These are phyloP conservation scores for Alternaria angustiovoidea DNA, from an alignment of 2,329 filamentous ascomycete species.

Conservation along the genomic window DNA sequence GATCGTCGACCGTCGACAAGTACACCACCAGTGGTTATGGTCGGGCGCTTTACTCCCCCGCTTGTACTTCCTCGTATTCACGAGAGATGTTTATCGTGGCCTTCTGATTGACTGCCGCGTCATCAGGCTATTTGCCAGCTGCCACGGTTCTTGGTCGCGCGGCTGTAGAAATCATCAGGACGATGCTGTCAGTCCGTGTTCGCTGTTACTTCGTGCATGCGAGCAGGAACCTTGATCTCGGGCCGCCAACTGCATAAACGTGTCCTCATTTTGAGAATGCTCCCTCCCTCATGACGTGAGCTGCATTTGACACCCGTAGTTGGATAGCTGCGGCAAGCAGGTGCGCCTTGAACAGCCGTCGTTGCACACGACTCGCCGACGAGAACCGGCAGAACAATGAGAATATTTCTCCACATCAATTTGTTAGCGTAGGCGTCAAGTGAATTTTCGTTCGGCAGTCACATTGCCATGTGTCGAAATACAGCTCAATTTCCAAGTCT, in stretches of 20 bases:
- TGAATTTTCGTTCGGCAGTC: background rate
- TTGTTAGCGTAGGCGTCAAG: background rate
- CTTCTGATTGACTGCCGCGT: background rate
- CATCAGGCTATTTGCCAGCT: background rate
- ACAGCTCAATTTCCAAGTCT: background rate
- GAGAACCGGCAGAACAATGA: constrained; percentile 2
- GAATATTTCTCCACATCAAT: background rate
- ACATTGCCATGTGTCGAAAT: background rate
- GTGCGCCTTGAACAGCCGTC: background rate
- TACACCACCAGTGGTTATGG: background rate
- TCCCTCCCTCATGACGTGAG: background rate
- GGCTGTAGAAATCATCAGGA: background rate
- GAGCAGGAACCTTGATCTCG: background rate
- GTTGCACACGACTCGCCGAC: constrained; percentile 6
- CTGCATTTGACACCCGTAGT: background rate
- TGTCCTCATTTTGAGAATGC: background rate
- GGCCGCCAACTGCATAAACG: background rate
- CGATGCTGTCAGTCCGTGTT: background rate
- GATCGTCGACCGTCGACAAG: background rate
- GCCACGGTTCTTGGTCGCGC: background rate
- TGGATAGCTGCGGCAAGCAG: background rate
- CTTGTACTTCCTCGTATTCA: background rate
- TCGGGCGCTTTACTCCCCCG: background rate
- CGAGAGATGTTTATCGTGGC: background rate
- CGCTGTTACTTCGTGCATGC: background rate